A percentile compares a stretch with the other conserved stretches of the same genome.
Conservation (phyloP, 306 rosid species). For the Canavalia ensiformis region DNA sequence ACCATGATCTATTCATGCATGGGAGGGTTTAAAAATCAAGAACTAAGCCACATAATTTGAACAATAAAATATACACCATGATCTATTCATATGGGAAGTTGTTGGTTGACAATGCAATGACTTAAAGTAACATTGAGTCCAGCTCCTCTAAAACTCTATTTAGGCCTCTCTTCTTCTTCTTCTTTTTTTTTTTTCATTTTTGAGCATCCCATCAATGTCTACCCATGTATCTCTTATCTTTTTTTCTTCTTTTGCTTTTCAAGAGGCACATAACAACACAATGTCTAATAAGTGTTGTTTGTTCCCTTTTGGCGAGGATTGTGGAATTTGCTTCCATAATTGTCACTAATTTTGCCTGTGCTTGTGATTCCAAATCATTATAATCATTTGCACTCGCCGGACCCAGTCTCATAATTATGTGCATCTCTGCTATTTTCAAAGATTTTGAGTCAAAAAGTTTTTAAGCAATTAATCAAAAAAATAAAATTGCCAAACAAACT, state of each 20-base stretch:
- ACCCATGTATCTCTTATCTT: not conserved
- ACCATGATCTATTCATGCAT: conserved; percentile 22
- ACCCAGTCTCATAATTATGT: conserved; percentile 43
- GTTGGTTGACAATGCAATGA: conserved; percentile 19
- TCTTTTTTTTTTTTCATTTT: not conserved
- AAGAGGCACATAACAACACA: conserved; percentile 41
- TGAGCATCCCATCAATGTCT: conserved; percentile 23
- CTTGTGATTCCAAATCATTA: conserved; percentile 29
- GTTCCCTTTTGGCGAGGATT: conserved; percentile 49
- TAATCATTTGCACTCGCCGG: conserved; percentile 30
- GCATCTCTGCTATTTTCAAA: conserved; percentile 35
- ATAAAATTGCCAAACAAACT: not conserved
- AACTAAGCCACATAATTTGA: not conserved
- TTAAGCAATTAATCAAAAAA: conserved; percentile 10
- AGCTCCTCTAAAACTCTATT: not conserved
- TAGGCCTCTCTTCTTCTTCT: not conserved
- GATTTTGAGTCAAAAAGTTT: conserved; percentile 37
- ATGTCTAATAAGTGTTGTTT: conserved; percentile 42
- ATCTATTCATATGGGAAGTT: not conserved
- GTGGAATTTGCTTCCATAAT: conserved; percentile 47
- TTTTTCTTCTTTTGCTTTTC: conserved; percentile 30
- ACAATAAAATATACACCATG: not conserved
- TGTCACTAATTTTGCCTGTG: conserved; percentile 46
- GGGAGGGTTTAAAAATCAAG: conserved; percentile 2
- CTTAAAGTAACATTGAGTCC: conserved; percentile 22